Evolutionary conservation across 805 yeast genomes (phyloP).

Genomic region (Cyberlindnera lachancei): DNA sequence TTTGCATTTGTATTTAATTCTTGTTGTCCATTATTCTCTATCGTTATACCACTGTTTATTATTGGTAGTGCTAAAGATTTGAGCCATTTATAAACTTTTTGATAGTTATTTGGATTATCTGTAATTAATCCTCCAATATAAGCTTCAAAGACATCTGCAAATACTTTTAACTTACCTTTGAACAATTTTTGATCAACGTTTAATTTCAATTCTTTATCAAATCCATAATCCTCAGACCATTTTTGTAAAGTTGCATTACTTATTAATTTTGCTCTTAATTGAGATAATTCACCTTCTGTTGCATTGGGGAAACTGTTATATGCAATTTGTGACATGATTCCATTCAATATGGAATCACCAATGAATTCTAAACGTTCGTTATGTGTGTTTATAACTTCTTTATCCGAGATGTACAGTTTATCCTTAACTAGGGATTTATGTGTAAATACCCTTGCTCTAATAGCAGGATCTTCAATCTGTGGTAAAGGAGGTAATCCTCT

Average conservation of each 20-base stretch:
- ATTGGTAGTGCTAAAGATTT: slow-evolving; percentile 41
- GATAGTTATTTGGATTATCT: slow-evolving; percentile 43
- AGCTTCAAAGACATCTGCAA: slow-evolving; percentile 91
- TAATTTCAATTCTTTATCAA: slow-evolving; percentile 48
- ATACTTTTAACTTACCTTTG: slow-evolving; percentile 57
- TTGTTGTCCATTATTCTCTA: slow-evolving; percentile 9
- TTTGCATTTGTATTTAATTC: slow-evolving; percentile 61
- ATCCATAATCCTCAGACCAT: slow-evolving; percentile 63
- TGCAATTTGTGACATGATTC: slow-evolving; percentile 60
- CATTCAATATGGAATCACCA: slow-evolving; percentile 81
- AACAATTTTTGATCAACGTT: slow-evolving; percentile 39
- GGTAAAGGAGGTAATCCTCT: slow-evolving; percentile 63
- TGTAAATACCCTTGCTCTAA: slow-evolving; percentile 66
- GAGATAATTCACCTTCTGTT: slow-evolving; percentile 76
- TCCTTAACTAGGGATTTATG: slow-evolving; percentile 70
- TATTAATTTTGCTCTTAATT: slow-evolving; percentile 60
- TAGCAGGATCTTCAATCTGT: slow-evolving; percentile 45
- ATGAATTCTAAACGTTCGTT: slow-evolving; percentile 86
- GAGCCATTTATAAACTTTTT: slow-evolving; percentile 52
- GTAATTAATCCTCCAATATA: slow-evolving; percentile 78
- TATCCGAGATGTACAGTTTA: slow-evolving; percentile 45
- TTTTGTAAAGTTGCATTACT: slow-evolving; percentile 64
- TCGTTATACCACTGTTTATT: slow-evolving; percentile 5
- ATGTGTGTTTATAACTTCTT: slow-evolving; percentile 54
- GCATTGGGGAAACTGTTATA: slow-evolving; percentile 60